A percentile compares a stretch with the other conserved stretches of the same genome.
phyloP scores from a whole-genome alignment of 2,329 filamentous ascomycete species.

The Tolypocladium sp. region DNA sequence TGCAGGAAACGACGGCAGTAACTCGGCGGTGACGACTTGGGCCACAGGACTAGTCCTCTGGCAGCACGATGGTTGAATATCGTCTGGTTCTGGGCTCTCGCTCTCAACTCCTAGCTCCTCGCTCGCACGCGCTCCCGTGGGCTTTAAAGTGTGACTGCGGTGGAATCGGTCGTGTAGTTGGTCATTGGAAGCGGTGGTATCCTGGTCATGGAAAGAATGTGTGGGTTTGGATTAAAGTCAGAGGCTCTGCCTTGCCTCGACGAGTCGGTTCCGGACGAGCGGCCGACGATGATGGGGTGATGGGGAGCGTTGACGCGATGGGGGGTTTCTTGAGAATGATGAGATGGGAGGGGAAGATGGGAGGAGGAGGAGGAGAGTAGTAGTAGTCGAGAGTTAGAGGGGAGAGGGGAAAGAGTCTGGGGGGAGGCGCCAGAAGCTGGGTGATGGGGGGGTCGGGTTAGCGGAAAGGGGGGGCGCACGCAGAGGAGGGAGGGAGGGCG shows the following conservation, averaged over 20 bases:
- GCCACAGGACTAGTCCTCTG: conserved; percentile 10
- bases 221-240: conserved; percentile 15
- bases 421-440: conserved; percentile 4
- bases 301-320: conserved; percentile 13
- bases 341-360: conserved; percentile 10
- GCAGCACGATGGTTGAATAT: conserved; percentile 52
- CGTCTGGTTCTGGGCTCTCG: conserved; percentile 27
- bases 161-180: conserved; percentile 38
- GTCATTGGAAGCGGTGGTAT: conserved; percentile 42
- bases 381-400: conserved; percentile 4
- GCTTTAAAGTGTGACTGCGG: conserved; percentile 61
- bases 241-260: conserved; percentile 22
- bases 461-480: conserved; percentile 9
- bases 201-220: conserved; percentile 31
- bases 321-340: conserved; percentile 8
- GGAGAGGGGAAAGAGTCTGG: conserved; percentile 7
- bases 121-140: conserved; percentile 57
- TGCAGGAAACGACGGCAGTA: conserved; percentile 13
- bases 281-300: conserved; percentile 18
- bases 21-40: conserved; percentile 14
- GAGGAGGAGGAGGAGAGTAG: conserved; percentile 11
- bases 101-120: conserved; percentile 36
- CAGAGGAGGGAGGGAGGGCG: conserved; percentile 11
- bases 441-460: conserved; percentile 9
- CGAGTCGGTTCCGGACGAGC: conserved; percentile 8